Base-by-base conservation (phyloP, 208 protist genomes). In the Acanthamoeba castellanii region DNA sequence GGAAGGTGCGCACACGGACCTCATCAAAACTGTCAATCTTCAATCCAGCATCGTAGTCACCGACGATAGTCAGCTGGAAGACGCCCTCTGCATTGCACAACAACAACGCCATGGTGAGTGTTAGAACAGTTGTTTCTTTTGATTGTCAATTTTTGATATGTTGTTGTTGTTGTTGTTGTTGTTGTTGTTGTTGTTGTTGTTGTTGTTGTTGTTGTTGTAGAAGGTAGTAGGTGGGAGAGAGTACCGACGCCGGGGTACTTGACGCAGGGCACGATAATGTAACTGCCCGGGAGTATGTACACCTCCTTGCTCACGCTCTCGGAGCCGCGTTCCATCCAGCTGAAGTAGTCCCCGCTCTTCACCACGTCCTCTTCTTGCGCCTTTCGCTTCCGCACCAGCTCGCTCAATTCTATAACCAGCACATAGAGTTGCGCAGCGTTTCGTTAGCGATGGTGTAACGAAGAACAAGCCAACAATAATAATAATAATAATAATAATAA, bases 1-100 rank as follows among this genome's bases (percentile, higher is more conserved):
- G 16, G 14, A 57, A 57, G 14, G 1, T 8, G 52, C 14, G 52
- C 52, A 57, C 14, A 72, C 85, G 13, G 47, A 92, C 85, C 78
- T 89, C 82, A 76, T 93, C 88, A 93, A 93, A 93, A 25, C 45
- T 81, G 45, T 93, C 88, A 47, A 93, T 52, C 37, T 93, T 93
- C n/a, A 93, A 37, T 0, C 88, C 88, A 14, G 88, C 88, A 25
- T 93, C 88, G 50, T 93, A 93, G 27, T 93, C 88, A 20, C 64
- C 88, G 6, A 78, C 45, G 7, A 93, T 78, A 0, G 61, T 78
- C 37, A 93, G 88, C 66, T 68, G 64, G 42, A 78, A 93, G 55
- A 59, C 66, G 8, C 88, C 88, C 88, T 93, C 88, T 93, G 20
- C 42, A 88, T 82, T 88, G 45, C 32, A 55, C n/a, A 66, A 30